Evolutionary conservation across 768 basidiomycete species (phyloP).

Genomic region (Lactarius indigo): DNA sequence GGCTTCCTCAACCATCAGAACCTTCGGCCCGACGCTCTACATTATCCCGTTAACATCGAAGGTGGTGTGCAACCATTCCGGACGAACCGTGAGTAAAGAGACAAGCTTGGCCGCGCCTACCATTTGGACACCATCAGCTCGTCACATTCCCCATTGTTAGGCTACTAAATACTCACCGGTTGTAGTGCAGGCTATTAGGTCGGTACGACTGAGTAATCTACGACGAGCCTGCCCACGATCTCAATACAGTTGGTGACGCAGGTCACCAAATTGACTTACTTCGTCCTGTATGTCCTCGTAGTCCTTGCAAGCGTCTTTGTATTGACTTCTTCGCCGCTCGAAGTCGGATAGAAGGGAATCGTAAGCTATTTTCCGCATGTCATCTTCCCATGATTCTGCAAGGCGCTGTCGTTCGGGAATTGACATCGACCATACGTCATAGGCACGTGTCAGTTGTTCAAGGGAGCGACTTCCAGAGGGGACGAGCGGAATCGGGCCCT

Average conservation of each 20-base stretch:
- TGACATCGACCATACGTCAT: constrained; percentile 54
- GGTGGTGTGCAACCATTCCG: neutral
- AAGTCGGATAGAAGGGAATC: constrained; percentile 41
- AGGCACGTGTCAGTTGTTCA: constrained; percentile 33
- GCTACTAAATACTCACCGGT: constrained; percentile 45
- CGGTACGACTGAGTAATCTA: constrained; percentile 47
- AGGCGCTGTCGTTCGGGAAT: constrained; percentile 44
- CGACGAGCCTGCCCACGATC: constrained; percentile 46
- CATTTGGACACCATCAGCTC: neutral
- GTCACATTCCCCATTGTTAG: neutral
- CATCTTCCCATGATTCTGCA: constrained; percentile 45
- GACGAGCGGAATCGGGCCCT: constrained; percentile 35
- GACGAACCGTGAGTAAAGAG: constrained; percentile 51
- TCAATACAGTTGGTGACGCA: neutral
- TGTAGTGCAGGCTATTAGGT: constrained; percentile 76
- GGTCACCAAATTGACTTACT: constrained; percentile 36
- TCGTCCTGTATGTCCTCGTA: constrained; percentile 47
- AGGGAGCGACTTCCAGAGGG: constrained; percentile 39
- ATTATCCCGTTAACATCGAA: neutral
- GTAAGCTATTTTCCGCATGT: constrained; percentile 36
- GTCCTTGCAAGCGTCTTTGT: constrained; percentile 38
- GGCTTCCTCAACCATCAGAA: constrained; percentile 75
- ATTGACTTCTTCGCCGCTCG: constrained; percentile 37
- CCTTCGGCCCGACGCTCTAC: constrained; percentile 55
- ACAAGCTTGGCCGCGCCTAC: constrained; percentile 67